These are phyloP conservation scores for Globisporangium alternatum DNA, from an alignment of 352 stramenopile species.

Conservation along the genomic window DNA sequence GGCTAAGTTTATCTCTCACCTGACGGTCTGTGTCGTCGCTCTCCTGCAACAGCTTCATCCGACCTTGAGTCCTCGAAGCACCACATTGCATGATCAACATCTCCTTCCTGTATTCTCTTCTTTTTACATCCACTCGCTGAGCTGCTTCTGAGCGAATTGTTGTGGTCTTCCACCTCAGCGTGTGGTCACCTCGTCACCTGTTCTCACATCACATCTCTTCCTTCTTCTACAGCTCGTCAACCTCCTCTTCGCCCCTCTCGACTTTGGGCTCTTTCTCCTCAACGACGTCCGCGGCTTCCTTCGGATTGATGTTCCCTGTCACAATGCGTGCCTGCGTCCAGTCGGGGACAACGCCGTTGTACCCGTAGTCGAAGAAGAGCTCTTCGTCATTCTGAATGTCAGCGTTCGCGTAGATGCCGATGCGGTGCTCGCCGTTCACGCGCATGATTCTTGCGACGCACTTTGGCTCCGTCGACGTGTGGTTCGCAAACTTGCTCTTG, in stretches of 20 bases:
- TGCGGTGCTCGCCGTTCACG: constrained; percentile 91
- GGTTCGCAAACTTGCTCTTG: constrained; percentile 94
- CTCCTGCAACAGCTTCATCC: not conserved
- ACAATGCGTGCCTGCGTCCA: constrained; percentile 71
- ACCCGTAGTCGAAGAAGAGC: constrained; percentile 84
- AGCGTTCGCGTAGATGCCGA: constrained; percentile 91
- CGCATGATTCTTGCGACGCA: constrained; percentile 85
- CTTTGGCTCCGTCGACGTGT: constrained; percentile 77
- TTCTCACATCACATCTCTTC: not conserved
- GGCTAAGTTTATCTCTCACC: constrained; percentile 1
- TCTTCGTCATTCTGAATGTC: constrained; percentile 87
- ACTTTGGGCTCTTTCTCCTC: constrained; percentile 7
- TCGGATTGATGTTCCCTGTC: constrained; percentile 10
- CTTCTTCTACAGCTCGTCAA: constrained; percentile 3
- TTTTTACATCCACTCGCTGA: constrained; percentile 2
- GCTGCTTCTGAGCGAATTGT: not conserved
- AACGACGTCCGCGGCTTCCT: not conserved
- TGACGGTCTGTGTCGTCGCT: not conserved
- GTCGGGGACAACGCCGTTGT: constrained; percentile 77
- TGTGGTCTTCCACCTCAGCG: not conserved
- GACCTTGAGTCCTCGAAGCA: not conserved
- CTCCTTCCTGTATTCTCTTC: not conserved
- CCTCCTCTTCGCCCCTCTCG: not conserved
- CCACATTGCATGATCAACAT: not conserved
- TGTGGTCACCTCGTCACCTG: not conserved